These are phyloP conservation scores for Berberis vulgaris DNA, from an alignment of 164 flowering plant species.

Conservation along the genomic window DNA sequence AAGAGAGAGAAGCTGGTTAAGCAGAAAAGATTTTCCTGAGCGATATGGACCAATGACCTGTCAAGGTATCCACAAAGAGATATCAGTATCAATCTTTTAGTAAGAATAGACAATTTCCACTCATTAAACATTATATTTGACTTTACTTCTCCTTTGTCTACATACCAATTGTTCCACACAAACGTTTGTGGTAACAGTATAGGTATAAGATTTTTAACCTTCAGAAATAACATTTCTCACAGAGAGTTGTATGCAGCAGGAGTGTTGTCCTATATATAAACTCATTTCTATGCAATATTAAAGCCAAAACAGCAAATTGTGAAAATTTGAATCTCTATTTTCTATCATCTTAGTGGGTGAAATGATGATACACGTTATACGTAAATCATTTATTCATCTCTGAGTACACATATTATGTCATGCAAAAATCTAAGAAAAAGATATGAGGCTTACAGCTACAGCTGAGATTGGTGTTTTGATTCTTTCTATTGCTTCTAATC, in stretches of 20 bases:
- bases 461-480: conserved; percentile 84
- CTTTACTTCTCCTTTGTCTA: background rate
- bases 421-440: background rate
- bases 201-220: too few relatives aligned
- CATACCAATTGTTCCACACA: too few relatives aligned
- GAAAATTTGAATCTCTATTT: background rate
- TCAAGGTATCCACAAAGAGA: conserved; percentile 14
- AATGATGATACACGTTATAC: background rate
- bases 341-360: background rate
- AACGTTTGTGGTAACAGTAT: too few relatives aligned
- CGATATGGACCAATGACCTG: conserved; percentile 99
- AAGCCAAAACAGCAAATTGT: too few relatives aligned
- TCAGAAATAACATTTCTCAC: too few relatives aligned
- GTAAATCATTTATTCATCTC: background rate
- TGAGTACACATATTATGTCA: conserved; percentile 2
- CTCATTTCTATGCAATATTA: too few relatives aligned
- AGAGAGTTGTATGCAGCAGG: too few relatives aligned
- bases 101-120: background rate
- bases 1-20: conserved; percentile 96
- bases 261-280: conserved; percentile 1
- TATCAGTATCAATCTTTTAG: background rate
- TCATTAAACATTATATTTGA: background rate
- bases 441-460: conserved; percentile 69
- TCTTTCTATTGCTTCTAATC: conserved; percentile 79
- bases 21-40: conserved; percentile 96